A percentile compares a stretch with the other conserved stretches of the same genome.
phyloP scores from a whole-genome alignment of 2,329 filamentous ascomycete species.

The Amphichorda felina region DNA sequence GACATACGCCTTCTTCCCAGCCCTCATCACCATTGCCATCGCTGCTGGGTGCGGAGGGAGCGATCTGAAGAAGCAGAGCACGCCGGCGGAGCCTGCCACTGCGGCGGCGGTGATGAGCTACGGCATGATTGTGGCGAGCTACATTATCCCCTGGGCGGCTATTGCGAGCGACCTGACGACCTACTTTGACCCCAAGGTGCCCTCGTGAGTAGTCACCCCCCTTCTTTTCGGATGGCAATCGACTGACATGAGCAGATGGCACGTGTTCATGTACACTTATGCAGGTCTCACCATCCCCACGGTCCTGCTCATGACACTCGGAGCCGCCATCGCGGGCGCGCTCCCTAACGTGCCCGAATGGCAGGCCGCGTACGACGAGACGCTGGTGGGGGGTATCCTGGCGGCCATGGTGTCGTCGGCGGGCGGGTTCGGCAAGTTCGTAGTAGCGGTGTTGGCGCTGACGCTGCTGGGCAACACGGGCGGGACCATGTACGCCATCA shows the following conservation, averaged over 20 bases:
- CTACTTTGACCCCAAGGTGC: constrained; percentile 44
- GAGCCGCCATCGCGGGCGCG: constrained; percentile 52
- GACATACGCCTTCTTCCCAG: constrained; percentile 43
- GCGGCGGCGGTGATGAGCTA: constrained; percentile 39
- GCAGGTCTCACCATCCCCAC: constrained; percentile 41
- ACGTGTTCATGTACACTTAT: constrained; percentile 44
- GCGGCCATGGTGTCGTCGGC: constrained; percentile 45
- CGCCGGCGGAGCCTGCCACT: constrained; percentile 24
- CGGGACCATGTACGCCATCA: constrained; percentile 49
- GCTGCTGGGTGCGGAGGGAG: constrained; percentile 40
- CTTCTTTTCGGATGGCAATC: neutral
- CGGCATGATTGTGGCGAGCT: constrained; percentile 49
- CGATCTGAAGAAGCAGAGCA: constrained; percentile 33
- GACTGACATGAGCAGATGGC: constrained; percentile 14
- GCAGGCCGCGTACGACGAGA: constrained; percentile 38
- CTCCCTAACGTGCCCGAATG: constrained; percentile 40
- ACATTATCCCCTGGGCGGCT: constrained; percentile 50
- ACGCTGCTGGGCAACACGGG: constrained; percentile 47
- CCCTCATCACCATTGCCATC: constrained; percentile 41
- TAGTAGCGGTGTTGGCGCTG: constrained; percentile 45
- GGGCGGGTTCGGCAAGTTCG: constrained; percentile 49
- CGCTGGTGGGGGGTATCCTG: constrained; percentile 45
- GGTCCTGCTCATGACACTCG: constrained; percentile 48
- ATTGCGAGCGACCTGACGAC: constrained; percentile 49
- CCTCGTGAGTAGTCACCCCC: constrained; percentile 25